A percentile compares a stretch with the other conserved stretches of the same genome.
These are phyloP conservation scores for Verbena officinalis DNA, from an alignment of 257 asterid genomes.

Conservation along the genomic window DNA sequence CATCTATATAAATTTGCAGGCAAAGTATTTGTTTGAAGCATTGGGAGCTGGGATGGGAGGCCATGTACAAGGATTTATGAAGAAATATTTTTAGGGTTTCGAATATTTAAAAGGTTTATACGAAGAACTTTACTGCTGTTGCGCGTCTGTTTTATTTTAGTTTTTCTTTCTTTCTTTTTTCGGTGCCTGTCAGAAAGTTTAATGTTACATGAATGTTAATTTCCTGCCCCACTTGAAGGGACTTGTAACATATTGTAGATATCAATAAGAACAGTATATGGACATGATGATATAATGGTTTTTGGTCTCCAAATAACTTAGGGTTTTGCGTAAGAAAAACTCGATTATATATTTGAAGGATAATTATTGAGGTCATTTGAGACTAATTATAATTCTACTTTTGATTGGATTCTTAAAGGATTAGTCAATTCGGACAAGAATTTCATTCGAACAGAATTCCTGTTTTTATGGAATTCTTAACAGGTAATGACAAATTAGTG, in stretches of 20 bases:
- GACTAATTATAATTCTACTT: too few relatives aligned
- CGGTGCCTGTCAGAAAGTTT: neutral
- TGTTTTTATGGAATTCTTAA: too few relatives aligned
- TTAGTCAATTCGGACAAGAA: too few relatives aligned
- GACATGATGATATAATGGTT: too few relatives aligned
- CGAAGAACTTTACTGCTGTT: slow-evolving; percentile 12
- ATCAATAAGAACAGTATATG: neutral
- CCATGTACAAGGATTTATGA: slow-evolving; percentile 64
- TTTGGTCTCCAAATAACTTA: too few relatives aligned
- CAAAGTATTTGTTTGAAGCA: slow-evolving; percentile 78
- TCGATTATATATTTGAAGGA: too few relatives aligned
- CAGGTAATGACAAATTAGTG: too few relatives aligned
- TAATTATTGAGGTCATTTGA: too few relatives aligned
- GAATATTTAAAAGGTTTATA: slow-evolving; percentile 28
- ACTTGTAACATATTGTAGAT: neutral
- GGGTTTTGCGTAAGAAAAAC: too few relatives aligned
- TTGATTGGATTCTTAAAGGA: too few relatives aligned
- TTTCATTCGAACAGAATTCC: too few relatives aligned
- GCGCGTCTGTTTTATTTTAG: neutral
- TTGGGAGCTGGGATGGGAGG: slow-evolving; percentile 92
- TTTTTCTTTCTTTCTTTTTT: neutral
- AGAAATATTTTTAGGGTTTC: slow-evolving; percentile 48
- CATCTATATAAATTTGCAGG: slow-evolving; percentile 52
- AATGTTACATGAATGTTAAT: neutral
- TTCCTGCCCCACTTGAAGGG: neutral